Percentiles rank a stretch among this genome's conserved stretches.
phyloP scores from a whole-genome alignment of 108 stramenopile species.

The Cafeteria roenbergensis region DNA sequence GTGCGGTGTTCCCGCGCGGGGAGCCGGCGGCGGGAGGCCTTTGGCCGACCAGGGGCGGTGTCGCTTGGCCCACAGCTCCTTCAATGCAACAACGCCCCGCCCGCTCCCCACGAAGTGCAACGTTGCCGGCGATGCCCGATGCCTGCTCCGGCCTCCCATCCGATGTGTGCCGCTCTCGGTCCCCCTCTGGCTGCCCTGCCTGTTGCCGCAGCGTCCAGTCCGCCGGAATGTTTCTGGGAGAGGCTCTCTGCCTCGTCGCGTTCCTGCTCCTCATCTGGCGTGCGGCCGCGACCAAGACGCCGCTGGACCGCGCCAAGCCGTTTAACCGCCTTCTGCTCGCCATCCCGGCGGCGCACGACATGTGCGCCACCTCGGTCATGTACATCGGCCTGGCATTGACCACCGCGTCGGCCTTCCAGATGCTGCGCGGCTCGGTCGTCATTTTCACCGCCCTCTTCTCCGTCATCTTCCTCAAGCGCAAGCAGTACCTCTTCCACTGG shows the following conservation, averaged over 20 bases:
- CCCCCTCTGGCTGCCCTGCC: too few relatives aligned
- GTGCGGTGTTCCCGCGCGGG: too few relatives aligned
- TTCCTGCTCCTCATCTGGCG: background rate
- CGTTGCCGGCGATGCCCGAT: too few relatives aligned
- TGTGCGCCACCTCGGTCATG: constrained; percentile 7
- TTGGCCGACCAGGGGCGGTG: too few relatives aligned
- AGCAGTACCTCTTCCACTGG: constrained; percentile 7
- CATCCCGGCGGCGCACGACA: constrained; percentile 2
- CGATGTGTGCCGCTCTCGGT: too few relatives aligned
- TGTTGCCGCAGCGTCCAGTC: constrained; percentile 2
- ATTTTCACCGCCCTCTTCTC: constrained; percentile 2
- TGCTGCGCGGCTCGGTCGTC: constrained; percentile 9
- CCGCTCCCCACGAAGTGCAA: too few relatives aligned
- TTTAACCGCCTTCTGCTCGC: constrained; percentile 6
- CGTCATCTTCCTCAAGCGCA: constrained; percentile 2
- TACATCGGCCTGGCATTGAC: constrained; percentile 5
- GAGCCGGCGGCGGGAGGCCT: too few relatives aligned
- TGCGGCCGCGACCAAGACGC: background rate
- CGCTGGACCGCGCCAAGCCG: background rate
- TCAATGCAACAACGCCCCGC: too few relatives aligned
- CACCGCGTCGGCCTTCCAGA: constrained; percentile 5
- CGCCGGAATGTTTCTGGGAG: background rate
- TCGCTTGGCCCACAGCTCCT: too few relatives aligned
- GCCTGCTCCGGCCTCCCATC: too few relatives aligned
- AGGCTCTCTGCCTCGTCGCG: background rate